Conservation (phyloP, 257 asterid species). For the Solanum tacnaense region DNA sequence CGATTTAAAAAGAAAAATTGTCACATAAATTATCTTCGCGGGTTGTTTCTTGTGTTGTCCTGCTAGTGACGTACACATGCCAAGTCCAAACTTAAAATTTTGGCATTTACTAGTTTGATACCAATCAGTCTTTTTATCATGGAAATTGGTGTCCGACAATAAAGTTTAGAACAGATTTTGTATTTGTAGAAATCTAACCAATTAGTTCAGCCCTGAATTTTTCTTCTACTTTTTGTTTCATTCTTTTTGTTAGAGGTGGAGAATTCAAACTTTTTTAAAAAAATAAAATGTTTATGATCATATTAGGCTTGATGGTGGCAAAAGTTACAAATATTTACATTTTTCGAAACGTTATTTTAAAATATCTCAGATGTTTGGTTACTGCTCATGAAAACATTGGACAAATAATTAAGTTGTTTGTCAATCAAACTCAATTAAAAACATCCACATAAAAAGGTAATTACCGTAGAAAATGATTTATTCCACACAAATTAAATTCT, state of each 20-base stretch:
- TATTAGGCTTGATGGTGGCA: background rate
- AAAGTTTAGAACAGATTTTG: background rate
- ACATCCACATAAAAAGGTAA: background rate
- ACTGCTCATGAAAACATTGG: background rate
- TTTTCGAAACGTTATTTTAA: background rate
- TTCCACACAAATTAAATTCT: background rate
- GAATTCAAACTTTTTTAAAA: background rate
- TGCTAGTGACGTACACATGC: background rate
- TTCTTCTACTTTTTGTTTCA: background rate
- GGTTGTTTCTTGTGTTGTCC: background rate
- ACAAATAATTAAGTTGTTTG: background rate
- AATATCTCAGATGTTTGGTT: background rate
- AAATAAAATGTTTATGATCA: background rate
- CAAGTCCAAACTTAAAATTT: background rate
- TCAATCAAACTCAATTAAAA: background rate
- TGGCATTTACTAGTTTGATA: background rate
- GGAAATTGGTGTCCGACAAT: background rate
- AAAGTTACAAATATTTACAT: background rate
- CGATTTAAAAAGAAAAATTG: fast-evolving
- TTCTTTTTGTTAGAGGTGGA: background rate
- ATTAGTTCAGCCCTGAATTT: background rate
- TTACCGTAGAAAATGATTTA: background rate
- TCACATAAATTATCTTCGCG: background rate
- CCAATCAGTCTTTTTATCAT: background rate
- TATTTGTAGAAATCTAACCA: background rate